Evolutionary conservation across 306 rosid species (phyloP).

Genomic region (Crataegus laevigata): DNA sequence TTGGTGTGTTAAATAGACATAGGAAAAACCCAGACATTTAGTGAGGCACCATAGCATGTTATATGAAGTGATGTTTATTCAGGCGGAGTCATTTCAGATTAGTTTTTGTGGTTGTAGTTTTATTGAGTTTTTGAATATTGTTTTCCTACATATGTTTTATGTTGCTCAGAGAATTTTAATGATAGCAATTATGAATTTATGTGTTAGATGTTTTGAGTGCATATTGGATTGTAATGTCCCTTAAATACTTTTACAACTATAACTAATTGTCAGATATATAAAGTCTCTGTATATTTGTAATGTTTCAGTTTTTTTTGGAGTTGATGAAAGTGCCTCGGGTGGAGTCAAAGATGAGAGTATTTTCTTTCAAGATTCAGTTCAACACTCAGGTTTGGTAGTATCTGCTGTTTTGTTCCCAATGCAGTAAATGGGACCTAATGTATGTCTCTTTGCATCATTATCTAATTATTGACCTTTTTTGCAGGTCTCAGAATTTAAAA

Average conservation of each 20-base stretch:
- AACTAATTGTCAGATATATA: background rate
- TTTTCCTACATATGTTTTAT: background rate
- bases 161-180: background rate
- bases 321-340: constrained; percentile 97
- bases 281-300: constrained; percentile 14
- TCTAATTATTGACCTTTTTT: constrained; percentile 20
- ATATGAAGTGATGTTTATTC: background rate
- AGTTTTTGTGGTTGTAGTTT: background rate
- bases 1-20: background rate
- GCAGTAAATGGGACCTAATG: background rate
- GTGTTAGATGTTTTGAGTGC: background rate
- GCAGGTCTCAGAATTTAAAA: constrained; percentile 82
- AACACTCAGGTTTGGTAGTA: constrained; percentile 71
- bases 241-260: background rate
- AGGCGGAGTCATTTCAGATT: background rate
- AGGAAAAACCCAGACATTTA: background rate
- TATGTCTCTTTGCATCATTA: constrained; percentile 12
- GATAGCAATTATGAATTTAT: background rate
- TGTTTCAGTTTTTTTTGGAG: constrained; percentile 85
- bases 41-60: background rate
- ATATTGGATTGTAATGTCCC: background rate
- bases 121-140: background rate
- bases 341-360: constrained; percentile 90
- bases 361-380: constrained; percentile 94
- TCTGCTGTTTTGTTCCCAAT: constrained; percentile 23